A percentile compares a stretch with the other conserved stretches of the same genome.
Conservation (phyloP, 2,329 filamentous ascomycete genomes). For the Colletotrichum lini region DNA sequence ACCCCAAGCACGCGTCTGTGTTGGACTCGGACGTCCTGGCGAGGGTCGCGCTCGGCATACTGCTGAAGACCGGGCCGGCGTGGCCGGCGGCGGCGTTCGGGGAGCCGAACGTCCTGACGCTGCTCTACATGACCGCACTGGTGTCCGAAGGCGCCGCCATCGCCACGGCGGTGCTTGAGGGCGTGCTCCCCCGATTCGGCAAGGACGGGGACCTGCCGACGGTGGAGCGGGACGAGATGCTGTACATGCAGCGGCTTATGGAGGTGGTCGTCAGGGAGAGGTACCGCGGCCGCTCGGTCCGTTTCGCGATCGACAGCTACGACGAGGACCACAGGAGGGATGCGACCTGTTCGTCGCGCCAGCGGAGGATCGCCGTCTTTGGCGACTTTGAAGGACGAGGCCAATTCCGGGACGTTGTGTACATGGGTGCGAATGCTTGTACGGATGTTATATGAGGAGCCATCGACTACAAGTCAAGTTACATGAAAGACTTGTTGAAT, state of each 20-base stretch:
- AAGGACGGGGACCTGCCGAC: not conserved
- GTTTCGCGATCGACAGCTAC: not conserved
- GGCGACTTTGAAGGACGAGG: slow-evolving; percentile 8
- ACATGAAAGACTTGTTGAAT: too few relatives aligned
- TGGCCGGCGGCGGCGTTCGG: not conserved
- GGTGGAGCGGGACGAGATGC: not conserved
- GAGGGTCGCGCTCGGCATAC: slow-evolving; percentile 1
- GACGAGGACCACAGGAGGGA: slow-evolving; percentile 3
- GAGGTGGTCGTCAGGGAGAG: slow-evolving; percentile 9
- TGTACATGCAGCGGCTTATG: not conserved
- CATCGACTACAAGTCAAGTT: not conserved
- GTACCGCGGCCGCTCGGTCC: slow-evolving; percentile 2
- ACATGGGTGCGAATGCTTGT: not conserved
- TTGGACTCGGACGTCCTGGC: slow-evolving; percentile 8
- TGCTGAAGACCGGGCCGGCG: slow-evolving; percentile 2
- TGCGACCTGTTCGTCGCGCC: not conserved
- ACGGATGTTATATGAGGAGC: too few relatives aligned
- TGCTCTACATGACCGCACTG: not conserved
- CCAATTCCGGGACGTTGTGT: slow-evolving; percentile 4
- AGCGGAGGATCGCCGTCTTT: slow-evolving; percentile 1
- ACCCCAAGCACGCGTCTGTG: not conserved
- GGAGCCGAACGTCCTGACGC: not conserved
- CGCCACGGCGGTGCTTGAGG: slow-evolving; percentile 1
- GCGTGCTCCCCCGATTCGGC: not conserved
- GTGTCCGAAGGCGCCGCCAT: not conserved